Conservation (phyloP, 2,329 filamentous ascomycete species). For the Dactylellina parvicollis region DNA sequence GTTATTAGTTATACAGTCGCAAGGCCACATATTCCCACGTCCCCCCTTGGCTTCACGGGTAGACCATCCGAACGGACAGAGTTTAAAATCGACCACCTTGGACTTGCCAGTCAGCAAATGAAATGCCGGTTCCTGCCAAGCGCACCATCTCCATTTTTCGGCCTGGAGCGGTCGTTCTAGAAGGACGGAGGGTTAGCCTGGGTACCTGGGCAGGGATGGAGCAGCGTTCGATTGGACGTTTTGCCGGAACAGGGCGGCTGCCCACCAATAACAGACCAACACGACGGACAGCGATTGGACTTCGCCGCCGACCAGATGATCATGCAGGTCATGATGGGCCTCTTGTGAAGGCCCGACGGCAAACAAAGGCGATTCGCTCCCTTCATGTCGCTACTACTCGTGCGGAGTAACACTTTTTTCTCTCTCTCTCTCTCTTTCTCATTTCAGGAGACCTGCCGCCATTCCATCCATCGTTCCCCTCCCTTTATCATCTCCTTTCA, state of each 20-base stretch:
- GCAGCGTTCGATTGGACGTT: slow-evolving; percentile 1
- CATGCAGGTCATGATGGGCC: slow-evolving; percentile 44
- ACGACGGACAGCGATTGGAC: slow-evolving; percentile 33
- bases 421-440: not conserved
- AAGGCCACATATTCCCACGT: no score
- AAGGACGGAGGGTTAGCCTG: not conserved
- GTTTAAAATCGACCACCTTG: no score
- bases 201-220: not conserved
- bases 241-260: not conserved
- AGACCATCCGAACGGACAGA: no score
- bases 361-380: slow-evolving; percentile 41
- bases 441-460: not conserved
- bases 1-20: no score
- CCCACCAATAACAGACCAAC: slow-evolving; percentile 29
- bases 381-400: not conserved
- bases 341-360: slow-evolving; percentile 3
- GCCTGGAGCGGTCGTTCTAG: not conserved
- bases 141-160: not conserved
- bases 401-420: not conserved
- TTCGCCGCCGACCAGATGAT: slow-evolving; percentile 49
- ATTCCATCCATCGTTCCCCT: not conserved
- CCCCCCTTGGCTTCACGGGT: no score
- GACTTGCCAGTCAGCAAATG: not conserved
- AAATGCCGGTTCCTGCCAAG: slow-evolving; percentile 4
- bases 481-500: slow-evolving; percentile 8